Evolutionary conservation across 768 basidiomycete species (phyloP).

Genomic region (Xanthoconium purpureum): DNA sequence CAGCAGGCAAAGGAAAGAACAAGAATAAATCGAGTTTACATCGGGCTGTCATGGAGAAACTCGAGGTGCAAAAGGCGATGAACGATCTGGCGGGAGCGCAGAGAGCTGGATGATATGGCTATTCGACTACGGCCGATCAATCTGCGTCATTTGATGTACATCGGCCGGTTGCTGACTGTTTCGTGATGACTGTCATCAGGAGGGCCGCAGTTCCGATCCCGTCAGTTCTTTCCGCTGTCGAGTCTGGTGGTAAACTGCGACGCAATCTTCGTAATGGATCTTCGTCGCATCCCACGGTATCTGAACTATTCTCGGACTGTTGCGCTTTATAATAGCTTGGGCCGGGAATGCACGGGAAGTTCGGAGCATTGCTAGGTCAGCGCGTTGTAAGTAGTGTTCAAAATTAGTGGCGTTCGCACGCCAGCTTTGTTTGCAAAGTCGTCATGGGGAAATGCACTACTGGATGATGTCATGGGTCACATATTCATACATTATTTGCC

Average conservation of each 20-base stretch:
- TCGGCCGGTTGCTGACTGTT: too few relatives aligned
- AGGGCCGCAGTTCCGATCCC: neutral
- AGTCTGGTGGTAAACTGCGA: neutral
- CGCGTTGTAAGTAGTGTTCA: too few relatives aligned
- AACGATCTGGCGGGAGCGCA: conserved; percentile 40
- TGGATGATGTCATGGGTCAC: too few relatives aligned
- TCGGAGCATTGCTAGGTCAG: too few relatives aligned
- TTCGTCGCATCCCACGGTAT: neutral
- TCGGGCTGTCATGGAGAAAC: conserved; percentile 67
- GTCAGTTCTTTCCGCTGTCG: neutral
- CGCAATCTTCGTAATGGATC: neutral
- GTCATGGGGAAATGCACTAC: too few relatives aligned
- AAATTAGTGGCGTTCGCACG: too few relatives aligned
- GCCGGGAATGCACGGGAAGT: too few relatives aligned
- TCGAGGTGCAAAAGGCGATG: conserved; percentile 74
- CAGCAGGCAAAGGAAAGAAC: conserved; percentile 28
- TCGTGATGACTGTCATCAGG: neutral
- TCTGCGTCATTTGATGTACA: neutral
- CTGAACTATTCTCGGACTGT: too few relatives aligned
- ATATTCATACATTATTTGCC: too few relatives aligned
- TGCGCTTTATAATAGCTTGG: too few relatives aligned
- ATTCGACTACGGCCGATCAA: neutral
- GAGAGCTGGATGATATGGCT: conserved; percentile 17
- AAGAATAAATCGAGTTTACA: conserved; percentile 64
- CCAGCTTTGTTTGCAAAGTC: too few relatives aligned